Conservation (phyloP, 1,139 yeast species). For the Suhomyces bokatorum region DNA sequence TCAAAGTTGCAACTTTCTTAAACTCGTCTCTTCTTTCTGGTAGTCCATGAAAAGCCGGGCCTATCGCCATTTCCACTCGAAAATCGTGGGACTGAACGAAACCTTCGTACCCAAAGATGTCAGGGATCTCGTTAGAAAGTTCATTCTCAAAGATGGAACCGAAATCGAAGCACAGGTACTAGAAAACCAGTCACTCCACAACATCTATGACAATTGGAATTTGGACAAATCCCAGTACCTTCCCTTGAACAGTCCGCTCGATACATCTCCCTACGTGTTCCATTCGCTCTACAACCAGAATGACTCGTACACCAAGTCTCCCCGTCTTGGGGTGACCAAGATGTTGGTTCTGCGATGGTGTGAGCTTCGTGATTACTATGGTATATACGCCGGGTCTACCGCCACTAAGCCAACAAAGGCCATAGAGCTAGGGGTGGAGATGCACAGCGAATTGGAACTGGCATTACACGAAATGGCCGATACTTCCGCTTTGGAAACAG, state of each 20-base stretch:
- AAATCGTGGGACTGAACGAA: neutral
- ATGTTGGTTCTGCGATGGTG: conserved; percentile 27
- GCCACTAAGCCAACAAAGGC: conserved; percentile 11
- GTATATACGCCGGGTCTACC: conserved; percentile 21
- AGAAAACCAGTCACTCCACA: conserved; percentile 4
- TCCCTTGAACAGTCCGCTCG: conserved; percentile 14
- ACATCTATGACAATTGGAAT: conserved; percentile 16
- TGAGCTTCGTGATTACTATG: conserved; percentile 25
- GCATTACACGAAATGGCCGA: conserved; percentile 15
- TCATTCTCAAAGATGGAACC: conserved; percentile 6
- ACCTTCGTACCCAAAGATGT: neutral
- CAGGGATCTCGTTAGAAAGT: conserved; percentile 9
- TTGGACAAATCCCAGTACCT: conserved; percentile 7
- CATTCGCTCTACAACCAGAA: conserved; percentile 20
- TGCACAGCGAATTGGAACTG: conserved; percentile 16
- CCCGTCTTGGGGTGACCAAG: conserved; percentile 27
- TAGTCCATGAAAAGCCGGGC: neutral
- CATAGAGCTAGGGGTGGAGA: conserved; percentile 13
- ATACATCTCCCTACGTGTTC: conserved; percentile 18
- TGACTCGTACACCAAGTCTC: conserved; percentile 17
- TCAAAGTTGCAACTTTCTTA: too few relatives aligned
- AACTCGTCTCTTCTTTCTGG: neutral
- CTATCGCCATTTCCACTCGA: neutral
- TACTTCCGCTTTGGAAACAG: conserved; percentile 6
- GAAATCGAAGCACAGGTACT: neutral